Evolutionary conservation across 805 yeast genomes (phyloP).

Genomic region (Candida caryicola): DNA sequence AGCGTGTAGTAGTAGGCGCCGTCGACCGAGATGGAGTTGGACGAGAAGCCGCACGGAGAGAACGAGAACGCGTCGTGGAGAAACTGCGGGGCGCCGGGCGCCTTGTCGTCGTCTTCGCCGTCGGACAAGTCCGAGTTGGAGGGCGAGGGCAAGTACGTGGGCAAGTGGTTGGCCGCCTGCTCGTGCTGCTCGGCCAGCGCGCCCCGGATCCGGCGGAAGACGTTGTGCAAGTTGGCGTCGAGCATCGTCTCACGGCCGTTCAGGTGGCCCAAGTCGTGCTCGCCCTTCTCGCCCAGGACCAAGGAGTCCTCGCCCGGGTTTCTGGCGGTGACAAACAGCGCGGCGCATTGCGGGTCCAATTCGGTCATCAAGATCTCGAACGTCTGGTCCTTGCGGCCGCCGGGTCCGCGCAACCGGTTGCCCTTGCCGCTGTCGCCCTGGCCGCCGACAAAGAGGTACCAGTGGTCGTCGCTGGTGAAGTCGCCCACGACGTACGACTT

Average conservation of each 20-base stretch:
- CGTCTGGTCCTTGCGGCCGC: constrained; percentile 73
- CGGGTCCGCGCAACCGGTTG: constrained; percentile 3
- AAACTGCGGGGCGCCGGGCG: constrained; percentile 24
- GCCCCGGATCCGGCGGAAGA: no score
- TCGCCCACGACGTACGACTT: constrained; percentile 72
- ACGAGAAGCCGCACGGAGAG: constrained; percentile 92
- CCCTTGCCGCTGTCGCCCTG: constrained; percentile 6
- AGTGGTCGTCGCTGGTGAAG: constrained; percentile 74
- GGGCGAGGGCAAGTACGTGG: constrained; percentile 21
- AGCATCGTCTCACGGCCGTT: constrained; percentile 69
- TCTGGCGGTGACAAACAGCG: constrained; percentile 57
- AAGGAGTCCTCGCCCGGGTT: constrained; percentile 40
- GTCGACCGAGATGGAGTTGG: constrained; percentile 69
- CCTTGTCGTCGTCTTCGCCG: constrained; percentile 6
- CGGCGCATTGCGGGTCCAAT: constrained; percentile 54
- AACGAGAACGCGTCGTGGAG: constrained; percentile 86
- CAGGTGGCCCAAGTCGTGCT: constrained; percentile 74
- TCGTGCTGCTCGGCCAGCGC: no score
- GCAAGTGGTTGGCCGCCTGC: no score
- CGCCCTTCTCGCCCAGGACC: constrained; percentile 43
- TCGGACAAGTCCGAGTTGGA: not conserved
- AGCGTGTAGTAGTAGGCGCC: constrained; percentile 63
- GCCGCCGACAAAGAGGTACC: constrained; percentile 82
- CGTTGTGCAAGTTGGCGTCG: constrained; percentile 56
- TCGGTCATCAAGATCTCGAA: constrained; percentile 91